Conservation (phyloP, 2,329 filamentous ascomycete species). For the Colletotrichum sp. region DNA sequence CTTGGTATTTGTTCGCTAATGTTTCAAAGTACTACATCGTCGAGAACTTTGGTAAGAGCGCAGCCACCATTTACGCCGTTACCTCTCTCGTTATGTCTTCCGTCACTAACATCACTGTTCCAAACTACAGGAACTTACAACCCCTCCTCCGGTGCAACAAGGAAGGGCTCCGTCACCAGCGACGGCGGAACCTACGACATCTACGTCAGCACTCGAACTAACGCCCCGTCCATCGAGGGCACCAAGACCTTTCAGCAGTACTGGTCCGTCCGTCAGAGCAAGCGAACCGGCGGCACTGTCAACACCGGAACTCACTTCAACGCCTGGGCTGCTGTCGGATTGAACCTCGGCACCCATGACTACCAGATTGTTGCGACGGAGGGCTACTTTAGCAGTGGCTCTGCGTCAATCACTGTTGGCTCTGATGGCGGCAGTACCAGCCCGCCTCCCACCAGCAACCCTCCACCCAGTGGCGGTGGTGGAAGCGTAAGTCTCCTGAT, state of each 20-base stretch:
- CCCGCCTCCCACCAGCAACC: background rate
- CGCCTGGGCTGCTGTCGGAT: conserved; percentile 54
- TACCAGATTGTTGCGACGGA: conserved; percentile 59
- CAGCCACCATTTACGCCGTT: too few relatives aligned
- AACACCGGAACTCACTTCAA: conserved; percentile 57
- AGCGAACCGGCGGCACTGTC: conserved; percentile 58
- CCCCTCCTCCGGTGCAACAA: conserved; percentile 26
- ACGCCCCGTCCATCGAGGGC: conserved; percentile 59
- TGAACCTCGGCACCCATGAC: conserved; percentile 54
- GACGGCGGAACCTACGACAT: conserved; percentile 60
- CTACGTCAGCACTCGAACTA: conserved; percentile 50
- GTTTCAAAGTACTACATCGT: background rate
- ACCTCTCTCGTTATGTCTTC: too few relatives aligned
- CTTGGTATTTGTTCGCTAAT: background rate
- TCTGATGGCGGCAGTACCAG: background rate
- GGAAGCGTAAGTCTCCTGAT: background rate
- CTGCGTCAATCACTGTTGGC: conserved; percentile 25
- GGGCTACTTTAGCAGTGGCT: conserved; percentile 44
- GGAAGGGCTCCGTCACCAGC: conserved; percentile 53
- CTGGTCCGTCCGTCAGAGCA: conserved; percentile 50
- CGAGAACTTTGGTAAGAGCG: conserved; percentile 3
- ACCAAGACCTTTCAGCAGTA: conserved; percentile 60
- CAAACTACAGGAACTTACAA: background rate
- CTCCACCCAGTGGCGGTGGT: background rate
- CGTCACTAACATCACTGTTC: background rate